A percentile compares a stretch with the other conserved stretches of the same genome.
Conservation (phyloP, 345 rosid genomes). For the Iberis pinnata region DNA sequence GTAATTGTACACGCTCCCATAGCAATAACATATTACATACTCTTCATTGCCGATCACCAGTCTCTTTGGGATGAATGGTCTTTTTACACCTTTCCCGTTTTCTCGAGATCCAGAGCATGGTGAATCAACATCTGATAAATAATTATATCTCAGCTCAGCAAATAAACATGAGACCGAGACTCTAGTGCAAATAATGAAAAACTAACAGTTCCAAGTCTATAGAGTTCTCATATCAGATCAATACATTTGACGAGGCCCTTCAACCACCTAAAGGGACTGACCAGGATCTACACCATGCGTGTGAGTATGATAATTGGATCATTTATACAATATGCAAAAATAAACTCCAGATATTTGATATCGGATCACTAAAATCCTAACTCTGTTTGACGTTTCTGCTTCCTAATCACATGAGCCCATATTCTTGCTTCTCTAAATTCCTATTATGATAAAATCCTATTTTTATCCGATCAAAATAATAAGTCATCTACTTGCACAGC, state of each 20-base stretch:
- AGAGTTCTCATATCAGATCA: constrained; percentile 10
- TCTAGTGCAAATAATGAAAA: constrained; percentile 2
- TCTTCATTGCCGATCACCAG: constrained; percentile 88
- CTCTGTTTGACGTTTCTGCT: too few species aligned
- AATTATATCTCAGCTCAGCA: constrained; percentile 10
- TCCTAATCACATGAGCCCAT: too few species aligned
- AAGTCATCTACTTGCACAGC: neutral
- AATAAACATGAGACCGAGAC: neutral
- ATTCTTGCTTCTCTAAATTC: too few species aligned
- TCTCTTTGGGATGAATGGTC: constrained; percentile 76
- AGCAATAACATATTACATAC: too few species aligned
- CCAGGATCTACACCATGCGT: neutral
- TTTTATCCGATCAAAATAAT: neutral
- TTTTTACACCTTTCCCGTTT: constrained; percentile 44
- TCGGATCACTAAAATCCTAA: neutral
- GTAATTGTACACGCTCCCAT: too few species aligned
- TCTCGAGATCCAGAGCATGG: constrained; percentile 34
- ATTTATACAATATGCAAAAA: neutral
- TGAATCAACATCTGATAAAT: constrained; percentile 47
- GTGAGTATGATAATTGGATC: neutral
- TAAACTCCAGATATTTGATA: neutral
- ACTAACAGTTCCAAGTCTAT: too few species aligned
- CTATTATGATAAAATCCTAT: too few species aligned
- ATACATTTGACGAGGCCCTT: constrained; percentile 8
- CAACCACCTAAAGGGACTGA: constrained; percentile 20